Base-by-base conservation (phyloP, 164 flowering plant species). In the Brasenia schreberi region DNA sequence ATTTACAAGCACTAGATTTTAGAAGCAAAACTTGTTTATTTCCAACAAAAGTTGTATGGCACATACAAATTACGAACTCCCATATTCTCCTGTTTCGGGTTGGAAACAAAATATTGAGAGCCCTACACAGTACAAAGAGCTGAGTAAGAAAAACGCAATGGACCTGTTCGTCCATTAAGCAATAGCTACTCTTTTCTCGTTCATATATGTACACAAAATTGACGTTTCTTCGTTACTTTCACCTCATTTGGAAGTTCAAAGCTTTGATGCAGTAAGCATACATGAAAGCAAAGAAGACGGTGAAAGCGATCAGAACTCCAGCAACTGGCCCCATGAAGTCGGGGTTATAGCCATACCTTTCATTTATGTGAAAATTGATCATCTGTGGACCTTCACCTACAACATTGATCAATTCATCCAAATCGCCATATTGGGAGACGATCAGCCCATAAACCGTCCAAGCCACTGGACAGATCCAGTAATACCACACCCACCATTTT, bases 401-500 rank as follows among this genome's bases (percentile, higher is more conserved):
- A 12, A 78, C 83, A 7, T 63, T 5, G 63, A 90, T 83, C 19
- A 59, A 23, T 0, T 73, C 71, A 18, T 62, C 69, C 0, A 83
- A 33, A 65, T 90, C 97, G 19, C 95, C 88, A 66, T 88, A 90
- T 19, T 88, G 97, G 6, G 95, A 83, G 6, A 83, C 78, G 6
- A 88, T 88, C 65, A 84, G 43, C 64, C 97, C 95, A 42, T 88
- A 90, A 7, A 90, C 90, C 18, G 97, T 90, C 97, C 97, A 90
- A 16, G 97, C 89, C 18, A 90, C 76, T 0, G 97, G 95, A 81
- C 95, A 88, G 9, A 88, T 81, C 92, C 91, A 90, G 68, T 88
- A 90, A 64, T 90, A 90, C 97, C 97, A 90, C n/a, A 88, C 53
- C 97, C 97, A 90, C 92, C 92, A 90, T 73, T 87, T 90, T 43